Conservation (phyloP, 2,329 filamentous ascomycete species). For the Hymenoscyphus occultus region DNA sequence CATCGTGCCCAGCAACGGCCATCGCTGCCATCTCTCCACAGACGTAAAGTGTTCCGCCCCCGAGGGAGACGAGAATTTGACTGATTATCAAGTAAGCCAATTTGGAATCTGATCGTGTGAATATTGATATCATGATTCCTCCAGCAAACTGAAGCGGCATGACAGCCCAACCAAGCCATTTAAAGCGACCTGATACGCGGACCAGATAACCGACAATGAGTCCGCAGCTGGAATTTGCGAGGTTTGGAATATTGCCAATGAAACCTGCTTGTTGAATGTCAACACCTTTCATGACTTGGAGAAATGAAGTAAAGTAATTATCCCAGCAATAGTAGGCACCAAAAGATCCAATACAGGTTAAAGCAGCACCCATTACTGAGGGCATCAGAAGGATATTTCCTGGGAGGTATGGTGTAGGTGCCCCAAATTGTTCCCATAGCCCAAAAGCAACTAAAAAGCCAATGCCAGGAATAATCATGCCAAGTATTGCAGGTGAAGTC, state of each 20-base stretch:
- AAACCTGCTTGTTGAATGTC: constrained; percentile 49
- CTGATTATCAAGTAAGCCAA: constrained; percentile 56
- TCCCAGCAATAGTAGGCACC: constrained; percentile 48
- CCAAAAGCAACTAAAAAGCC: constrained; percentile 54
- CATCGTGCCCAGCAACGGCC: constrained; percentile 57
- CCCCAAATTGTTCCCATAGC: constrained; percentile 55
- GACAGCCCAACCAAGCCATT: constrained; percentile 26
- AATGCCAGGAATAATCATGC: constrained; percentile 55
- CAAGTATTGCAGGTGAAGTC: constrained; percentile 40
- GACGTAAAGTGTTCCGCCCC: constrained; percentile 56
- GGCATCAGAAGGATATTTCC: constrained; percentile 49
- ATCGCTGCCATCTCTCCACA: constrained; percentile 59
- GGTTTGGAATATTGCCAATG: constrained; percentile 47
- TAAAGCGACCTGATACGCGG: constrained; percentile 29
- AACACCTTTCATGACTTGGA: constrained; percentile 52
- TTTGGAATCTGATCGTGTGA: constrained; percentile 49
- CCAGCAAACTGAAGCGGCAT: constrained; percentile 43
- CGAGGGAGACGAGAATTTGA: constrained; percentile 58
- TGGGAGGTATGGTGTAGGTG: constrained; percentile 56
- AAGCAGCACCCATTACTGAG: constrained; percentile 48
- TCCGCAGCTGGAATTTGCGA: constrained; percentile 49
- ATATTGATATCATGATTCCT: constrained; percentile 56
- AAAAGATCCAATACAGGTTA: constrained; percentile 14
- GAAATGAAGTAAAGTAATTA: constrained; percentile 52
- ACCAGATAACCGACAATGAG: constrained; percentile 47